Conservation (phyloP, 148 eudicot genomes). For the Dianthus caryophyllus region DNA sequence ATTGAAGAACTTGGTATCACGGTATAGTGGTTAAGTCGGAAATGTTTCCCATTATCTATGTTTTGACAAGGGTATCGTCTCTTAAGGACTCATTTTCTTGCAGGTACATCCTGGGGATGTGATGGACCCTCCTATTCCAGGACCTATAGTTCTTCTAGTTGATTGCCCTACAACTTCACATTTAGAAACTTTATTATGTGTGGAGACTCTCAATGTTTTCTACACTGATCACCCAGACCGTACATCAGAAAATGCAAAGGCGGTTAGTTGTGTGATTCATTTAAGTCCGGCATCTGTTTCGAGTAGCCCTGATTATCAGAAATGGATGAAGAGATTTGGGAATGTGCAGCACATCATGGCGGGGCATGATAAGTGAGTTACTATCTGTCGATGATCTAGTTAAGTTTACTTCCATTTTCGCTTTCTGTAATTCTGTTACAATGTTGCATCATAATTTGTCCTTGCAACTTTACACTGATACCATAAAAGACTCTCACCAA, state of each 20-base stretch:
- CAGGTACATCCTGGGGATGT: slow-evolving; percentile 90
- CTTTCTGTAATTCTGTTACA: not conserved
- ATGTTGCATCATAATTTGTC: not conserved
- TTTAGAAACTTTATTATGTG: slow-evolving; percentile 48
- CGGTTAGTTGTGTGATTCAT: slow-evolving; percentile 76
- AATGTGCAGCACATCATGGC: slow-evolving; percentile 81
- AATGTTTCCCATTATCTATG: not conserved
- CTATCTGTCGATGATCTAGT: no score
- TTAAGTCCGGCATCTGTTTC: slow-evolving; percentile 57
- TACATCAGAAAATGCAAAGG: slow-evolving; percentile 36
- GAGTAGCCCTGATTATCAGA: slow-evolving; percentile 45
- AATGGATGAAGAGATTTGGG: slow-evolving; percentile 83
- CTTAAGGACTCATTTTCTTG: slow-evolving; percentile 14
- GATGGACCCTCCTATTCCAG: slow-evolving; percentile 79
- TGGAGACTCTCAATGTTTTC: slow-evolving; percentile 45
- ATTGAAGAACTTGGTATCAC: slow-evolving; percentile 55
- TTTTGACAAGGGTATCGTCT: not conserved
- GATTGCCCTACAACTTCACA: slow-evolving; percentile 82
- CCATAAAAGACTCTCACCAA: no score
- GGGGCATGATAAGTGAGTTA: no score
- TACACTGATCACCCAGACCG: no score
- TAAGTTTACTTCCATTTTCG: slow-evolving; percentile 26
- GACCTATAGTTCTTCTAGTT: slow-evolving; percentile 71
- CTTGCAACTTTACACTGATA: no score
- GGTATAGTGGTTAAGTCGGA: slow-evolving; percentile 34